Percentiles rank a stretch among this genome's conserved stretches.
Conservation (phyloP, 441 rosid species). For the Metrosideros polymorpha region DNA sequence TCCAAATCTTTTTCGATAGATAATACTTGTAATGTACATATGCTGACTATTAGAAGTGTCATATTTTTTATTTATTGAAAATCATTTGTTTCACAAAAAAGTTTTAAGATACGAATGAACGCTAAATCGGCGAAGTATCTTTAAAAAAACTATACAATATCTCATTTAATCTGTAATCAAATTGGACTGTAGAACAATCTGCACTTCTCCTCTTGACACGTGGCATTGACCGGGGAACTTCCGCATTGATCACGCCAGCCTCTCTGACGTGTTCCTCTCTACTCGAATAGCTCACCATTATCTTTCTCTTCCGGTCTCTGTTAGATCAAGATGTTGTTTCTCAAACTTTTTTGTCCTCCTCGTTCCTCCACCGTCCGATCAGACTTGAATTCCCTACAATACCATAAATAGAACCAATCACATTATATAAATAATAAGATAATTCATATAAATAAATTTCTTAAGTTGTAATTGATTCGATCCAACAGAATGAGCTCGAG, state of each 20-base stretch:
- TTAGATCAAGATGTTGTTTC: neutral
- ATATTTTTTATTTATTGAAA: neutral
- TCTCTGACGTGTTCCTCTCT: neutral
- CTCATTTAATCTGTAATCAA: too few relatives aligned
- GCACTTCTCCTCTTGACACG: slow-evolving; percentile 32
- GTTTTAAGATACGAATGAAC: neutral
- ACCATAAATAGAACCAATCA: neutral
- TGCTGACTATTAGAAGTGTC: neutral
- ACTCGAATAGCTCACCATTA: neutral
- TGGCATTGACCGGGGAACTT: neutral
- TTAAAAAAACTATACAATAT: too few relatives aligned
- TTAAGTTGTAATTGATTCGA: neutral
- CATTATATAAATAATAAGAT: neutral
- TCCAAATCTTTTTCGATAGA: neutral
- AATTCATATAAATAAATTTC: neutral
- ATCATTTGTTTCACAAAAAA: neutral
- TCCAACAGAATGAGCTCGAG: accelerated
- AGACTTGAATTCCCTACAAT: neutral
- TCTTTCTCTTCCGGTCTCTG: neutral
- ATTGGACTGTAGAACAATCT: slow-evolving; percentile 2
- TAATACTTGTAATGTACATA: neutral
- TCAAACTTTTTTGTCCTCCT: neutral
- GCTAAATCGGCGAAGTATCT: neutral
- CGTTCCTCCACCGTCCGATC: slow-evolving; percentile 17
- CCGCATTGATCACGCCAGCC: neutral